Base-by-base conservation (phyloP, 768 basidiomycete genomes). In the Tylopilus felleus region DNA sequence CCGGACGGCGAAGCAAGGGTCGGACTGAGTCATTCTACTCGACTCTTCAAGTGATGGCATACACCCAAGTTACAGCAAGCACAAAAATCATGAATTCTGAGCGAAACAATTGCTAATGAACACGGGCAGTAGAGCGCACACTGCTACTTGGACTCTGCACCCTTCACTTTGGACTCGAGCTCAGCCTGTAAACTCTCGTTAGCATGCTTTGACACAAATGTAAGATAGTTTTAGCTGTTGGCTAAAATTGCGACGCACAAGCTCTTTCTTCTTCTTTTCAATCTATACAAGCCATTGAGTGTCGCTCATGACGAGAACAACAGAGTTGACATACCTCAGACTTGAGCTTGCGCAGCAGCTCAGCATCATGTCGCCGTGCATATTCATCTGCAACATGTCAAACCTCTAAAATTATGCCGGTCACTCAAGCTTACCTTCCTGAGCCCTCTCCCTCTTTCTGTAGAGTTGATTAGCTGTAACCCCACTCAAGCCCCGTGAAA, bases 391-490 rank as follows among this genome's bases (percentile, higher is more conserved):
- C 33, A 44, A 21, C 48, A 19, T 19, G 56, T 61, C 16, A 62
- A n/a, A 31, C 49, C 8, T 8, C 21, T 39, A 6, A 5, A 16
- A 6, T 12, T 21, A 29, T 49, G 16, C 23, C n/a, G 22, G 8
- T 16, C n/a, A 14, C 12, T 66, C 53, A 22, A 62, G 31, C 55
- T 41, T 16, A 76, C 80, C 77, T 72, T 90, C 88, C 48, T 86
- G 80, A 19, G 86, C 88, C 65, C 79, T 84, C 69, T 89, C 88
- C 70, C 81, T 88, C 71, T 82, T 82, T 63, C 88, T 90, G 67
- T n/a, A 23, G 12, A 22, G 7, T 9, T 14, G 46, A 28, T 65
- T 22, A 51, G 39, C 27, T 22, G 16, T 31, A 35, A 16, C 4
- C 10, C 5, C 5, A n/a, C 23, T 17, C 3, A n/a, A 33, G 41